These are phyloP conservation scores for Leccinum boreale DNA, from an alignment of 768 basidiomycete genomes.

Conservation along the genomic window DNA sequence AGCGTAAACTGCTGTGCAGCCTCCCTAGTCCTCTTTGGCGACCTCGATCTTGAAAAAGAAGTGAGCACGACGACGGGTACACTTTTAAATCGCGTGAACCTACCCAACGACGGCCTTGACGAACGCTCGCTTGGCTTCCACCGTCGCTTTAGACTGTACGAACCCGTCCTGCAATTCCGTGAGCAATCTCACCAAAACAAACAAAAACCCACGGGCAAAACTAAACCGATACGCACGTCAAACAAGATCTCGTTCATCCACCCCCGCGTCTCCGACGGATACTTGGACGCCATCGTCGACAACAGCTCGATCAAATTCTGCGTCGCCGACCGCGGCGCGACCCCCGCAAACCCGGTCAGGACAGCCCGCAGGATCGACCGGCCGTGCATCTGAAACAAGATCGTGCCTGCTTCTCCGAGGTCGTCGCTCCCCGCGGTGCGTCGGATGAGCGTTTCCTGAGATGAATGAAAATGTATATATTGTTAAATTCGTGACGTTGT, in stretches of 20 bases:
- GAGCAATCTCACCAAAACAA: too few species aligned
- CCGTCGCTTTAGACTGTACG: slow-evolving; percentile 65
- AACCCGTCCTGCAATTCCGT: slow-evolving; percentile 58
- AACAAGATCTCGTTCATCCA: slow-evolving; percentile 79
- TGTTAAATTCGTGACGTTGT: neutral
- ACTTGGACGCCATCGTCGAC: slow-evolving; percentile 58
- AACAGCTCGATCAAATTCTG: slow-evolving; percentile 85
- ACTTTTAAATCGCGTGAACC: slow-evolving; percentile 13
- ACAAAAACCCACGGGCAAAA: too few species aligned
- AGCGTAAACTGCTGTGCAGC: slow-evolving; percentile 87
- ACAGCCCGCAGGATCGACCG: slow-evolving; percentile 67
- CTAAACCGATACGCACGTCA: neutral
- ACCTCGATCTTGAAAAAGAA: slow-evolving; percentile 48
- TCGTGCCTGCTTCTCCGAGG: slow-evolving; percentile 50
- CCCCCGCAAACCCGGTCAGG: slow-evolving; percentile 76
- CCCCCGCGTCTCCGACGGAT: slow-evolving; percentile 48
- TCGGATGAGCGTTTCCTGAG: slow-evolving; percentile 61
- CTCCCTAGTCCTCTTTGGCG: slow-evolving; percentile 70
- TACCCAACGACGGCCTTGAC: slow-evolving; percentile 69
- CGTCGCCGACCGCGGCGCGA: slow-evolving; percentile 78
- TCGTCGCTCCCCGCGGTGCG: slow-evolving; percentile 63
- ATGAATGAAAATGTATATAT: neutral
- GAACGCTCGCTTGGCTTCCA: slow-evolving; percentile 76
- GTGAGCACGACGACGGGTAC: neutral
- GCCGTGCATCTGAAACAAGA: slow-evolving; percentile 56